Base-by-base conservation (phyloP, 2,329 filamentous ascomycete genomes). In the Fusarium subtropicale region DNA sequence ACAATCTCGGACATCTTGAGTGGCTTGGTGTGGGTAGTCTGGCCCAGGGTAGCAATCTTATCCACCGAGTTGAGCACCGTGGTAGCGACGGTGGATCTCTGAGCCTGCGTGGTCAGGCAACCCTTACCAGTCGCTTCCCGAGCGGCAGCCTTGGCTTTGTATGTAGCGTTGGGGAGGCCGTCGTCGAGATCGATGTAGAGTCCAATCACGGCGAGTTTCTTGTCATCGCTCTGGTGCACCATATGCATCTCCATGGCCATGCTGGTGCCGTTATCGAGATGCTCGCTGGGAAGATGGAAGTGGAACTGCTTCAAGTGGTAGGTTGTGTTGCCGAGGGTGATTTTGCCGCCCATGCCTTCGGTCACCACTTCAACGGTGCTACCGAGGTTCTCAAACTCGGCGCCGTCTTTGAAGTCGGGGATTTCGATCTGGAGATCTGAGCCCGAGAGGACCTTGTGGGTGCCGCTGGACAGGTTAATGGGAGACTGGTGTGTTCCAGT, bases 261-360 rank as follows among this genome's bases (percentile, higher is more conserved):
- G 48, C 71, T 75, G 0, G 66, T 69, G 10, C 81, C 75, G 73
- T 81, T 68, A 74, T 88, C 78, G 47, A 83, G 81, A 71, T 90
- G 87, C 79, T 90, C 87, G 44, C 85, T 85, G 1, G 87, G 86
- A 0, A 85, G 85, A 73, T 89, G 87, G 78, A 89, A 87, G 76
- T 89, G 87, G 78, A 88, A 88, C 69, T 89, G 87, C 47, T 77
- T 77, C 16, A 88, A 78, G 0, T 68, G 72, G 75, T 83, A 87
- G 18, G 78, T 72, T 18, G 75, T 75, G 31, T 78, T 79, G 3
- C 71, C 77, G 26, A 84, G 73, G 0, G 69, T 78, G 5, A 86
- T 81, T 13, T 80, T 83, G 31, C 85, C 85, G 51, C 83, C 66
- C n/a, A 66, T 48, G 3, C 33, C 83, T 28, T 81, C 79, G 24